Evolutionary conservation across 495 filamentous ascomycete genomes (phyloP).

Genomic region (Aspergillus asperescens): DNA sequence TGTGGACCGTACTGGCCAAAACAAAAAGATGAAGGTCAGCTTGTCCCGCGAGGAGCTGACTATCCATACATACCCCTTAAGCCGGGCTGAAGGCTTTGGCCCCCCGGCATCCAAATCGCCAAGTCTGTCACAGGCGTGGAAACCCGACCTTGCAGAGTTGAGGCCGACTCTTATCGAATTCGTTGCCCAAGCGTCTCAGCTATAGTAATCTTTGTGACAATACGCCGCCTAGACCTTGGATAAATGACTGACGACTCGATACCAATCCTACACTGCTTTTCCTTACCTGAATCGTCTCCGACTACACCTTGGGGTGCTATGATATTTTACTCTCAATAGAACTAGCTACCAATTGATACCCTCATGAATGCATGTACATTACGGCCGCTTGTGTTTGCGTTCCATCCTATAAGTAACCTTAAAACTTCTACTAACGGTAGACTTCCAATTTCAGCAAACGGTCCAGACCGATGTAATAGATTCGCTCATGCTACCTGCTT

Average conservation of each 20-base stretch:
- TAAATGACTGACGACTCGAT: not conserved
- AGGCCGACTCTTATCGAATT: conserved; percentile 31
- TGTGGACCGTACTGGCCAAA: conserved; percentile 15
- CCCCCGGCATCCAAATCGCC: conserved; percentile 12
- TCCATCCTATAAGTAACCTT: not conserved
- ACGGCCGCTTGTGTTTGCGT: not conserved
- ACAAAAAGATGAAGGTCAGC: conserved; percentile 36
- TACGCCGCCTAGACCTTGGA: not conserved
- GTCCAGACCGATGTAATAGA: too few species aligned
- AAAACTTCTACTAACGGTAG: too few species aligned
- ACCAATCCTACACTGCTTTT: too few species aligned
- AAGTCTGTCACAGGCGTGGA: conserved; percentile 25
- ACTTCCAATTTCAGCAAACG: too few species aligned
- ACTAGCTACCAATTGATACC: not conserved
- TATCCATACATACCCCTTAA: conserved; percentile 22
- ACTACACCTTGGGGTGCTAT: not conserved
- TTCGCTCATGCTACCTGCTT: too few species aligned
- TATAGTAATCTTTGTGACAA: not conserved
- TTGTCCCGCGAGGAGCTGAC: conserved; percentile 32
- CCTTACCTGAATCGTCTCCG: too few species aligned
- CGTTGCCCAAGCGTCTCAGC: conserved; percentile 23
- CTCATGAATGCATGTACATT: not conserved
- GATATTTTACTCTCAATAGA: not conserved
- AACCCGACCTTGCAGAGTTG: conserved; percentile 1
- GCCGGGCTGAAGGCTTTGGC: conserved; percentile 19